Evolutionary conservation across 164 flowering plant genomes (phyloP), one percentile per base, ranked within the genome.

Genomic region (Aristolochia contorta): DNA sequence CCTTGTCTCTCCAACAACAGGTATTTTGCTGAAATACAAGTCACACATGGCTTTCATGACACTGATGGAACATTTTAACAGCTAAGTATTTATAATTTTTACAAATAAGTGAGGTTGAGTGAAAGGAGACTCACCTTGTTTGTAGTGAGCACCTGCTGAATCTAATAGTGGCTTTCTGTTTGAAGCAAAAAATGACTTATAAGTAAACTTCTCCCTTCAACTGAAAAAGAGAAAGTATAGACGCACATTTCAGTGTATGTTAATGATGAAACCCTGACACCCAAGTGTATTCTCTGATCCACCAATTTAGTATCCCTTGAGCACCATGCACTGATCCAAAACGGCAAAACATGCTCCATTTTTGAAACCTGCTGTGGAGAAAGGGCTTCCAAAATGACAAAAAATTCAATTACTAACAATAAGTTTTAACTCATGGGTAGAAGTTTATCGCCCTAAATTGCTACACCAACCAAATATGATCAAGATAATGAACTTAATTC

Each of bases 321-420:
- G 37, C 76, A 65, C 84, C 82, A 77, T 23, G 69, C 67, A 63
- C 68, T 74, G 49, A 63, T 65, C 89, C 87, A 86, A 51, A 72
- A 41, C 0, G 99, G 96, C 60, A 94, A 70, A 75, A 91, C 78
- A 76, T 84, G 89, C 80, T 94, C 99, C 87, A 79, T 74, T 9
- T 0, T 53, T 10, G 99, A 89, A 55, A 89, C 97, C 79, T 83
- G 80, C 63, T 83, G 65, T 41, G 93, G 96, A 43, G 86, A 82
- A 53, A 94, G 87, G 77, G 86, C 99, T 94, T 84, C 59, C 61
- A 76, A 74, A 20, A 56, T 8, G 54, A 13, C 37, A 41, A 47
- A 30, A 66, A 12, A 30, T 64, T 65, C 6, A 7, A 33, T 13
- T 5, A 27, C 23, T n/a, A 19, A 23, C 13, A 20, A 20, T 9